A percentile compares a stretch with the other conserved stretches of the same genome.
Conservation (phyloP, 768 basidiomycete genomes). For the Tubosaeta brunneosetosa region DNA sequence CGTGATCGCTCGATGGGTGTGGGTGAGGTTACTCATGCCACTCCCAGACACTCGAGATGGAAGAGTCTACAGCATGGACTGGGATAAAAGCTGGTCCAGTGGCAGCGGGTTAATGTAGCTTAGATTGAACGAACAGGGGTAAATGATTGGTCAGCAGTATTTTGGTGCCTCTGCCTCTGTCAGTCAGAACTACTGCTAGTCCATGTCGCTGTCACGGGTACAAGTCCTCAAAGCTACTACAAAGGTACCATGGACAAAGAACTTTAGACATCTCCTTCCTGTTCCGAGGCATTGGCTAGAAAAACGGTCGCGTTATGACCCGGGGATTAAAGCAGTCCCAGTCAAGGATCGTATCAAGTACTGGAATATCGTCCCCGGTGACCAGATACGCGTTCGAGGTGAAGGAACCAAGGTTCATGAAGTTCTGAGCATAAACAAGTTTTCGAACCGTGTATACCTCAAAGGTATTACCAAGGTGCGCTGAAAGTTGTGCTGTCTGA, state of each 20-base stretch:
- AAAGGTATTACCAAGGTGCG: slow-evolving; percentile 36
- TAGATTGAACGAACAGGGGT: background rate
- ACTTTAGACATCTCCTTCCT: slow-evolving; percentile 61
- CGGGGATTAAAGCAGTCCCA: slow-evolving; percentile 48
- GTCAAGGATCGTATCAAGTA: slow-evolving; percentile 70
- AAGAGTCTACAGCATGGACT: slow-evolving; percentile 60
- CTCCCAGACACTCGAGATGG: slow-evolving; percentile 70
- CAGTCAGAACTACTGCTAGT: background rate
- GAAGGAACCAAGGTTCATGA: slow-evolving; percentile 61
- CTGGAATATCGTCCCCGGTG: slow-evolving; percentile 87
- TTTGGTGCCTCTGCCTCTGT: background rate
- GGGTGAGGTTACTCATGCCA: slow-evolving; percentile 1
- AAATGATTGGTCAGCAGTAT: slow-evolving; percentile 19
- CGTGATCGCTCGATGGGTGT: background rate
- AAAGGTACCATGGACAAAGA: slow-evolving; percentile 51
- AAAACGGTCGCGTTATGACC: slow-evolving; percentile 40
- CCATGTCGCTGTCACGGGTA: slow-evolving; percentile 30
- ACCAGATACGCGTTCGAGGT: slow-evolving; percentile 67
- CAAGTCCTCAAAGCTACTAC: slow-evolving; percentile 48
- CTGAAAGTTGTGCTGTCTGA: background rate
- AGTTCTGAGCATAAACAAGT: slow-evolving; percentile 68
- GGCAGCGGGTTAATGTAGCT: slow-evolving; percentile 16
- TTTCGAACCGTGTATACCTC: slow-evolving; percentile 65
- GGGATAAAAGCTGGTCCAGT: slow-evolving; percentile 24
- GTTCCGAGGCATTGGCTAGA: slow-evolving; percentile 54